phyloP scores from a whole-genome alignment of 345 rosid genomes.

The Aethionema arabicum region DNA sequence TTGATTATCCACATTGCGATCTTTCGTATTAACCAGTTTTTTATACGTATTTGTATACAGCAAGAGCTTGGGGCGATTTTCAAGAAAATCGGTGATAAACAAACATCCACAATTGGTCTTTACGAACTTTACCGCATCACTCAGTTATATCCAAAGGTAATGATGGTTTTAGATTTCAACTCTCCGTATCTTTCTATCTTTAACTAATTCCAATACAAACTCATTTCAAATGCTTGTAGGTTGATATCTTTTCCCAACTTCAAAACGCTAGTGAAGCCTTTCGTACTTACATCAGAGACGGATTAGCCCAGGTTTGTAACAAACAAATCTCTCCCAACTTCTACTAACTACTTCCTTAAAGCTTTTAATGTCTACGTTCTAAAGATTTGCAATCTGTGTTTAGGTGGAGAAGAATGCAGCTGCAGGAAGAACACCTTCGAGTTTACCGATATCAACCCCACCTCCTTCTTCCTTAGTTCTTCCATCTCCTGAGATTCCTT shows the following conservation, averaged over 20 bases:
- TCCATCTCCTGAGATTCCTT: slow-evolving; percentile 80
- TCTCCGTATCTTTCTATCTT: not conserved
- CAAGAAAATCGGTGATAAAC: slow-evolving; percentile 98
- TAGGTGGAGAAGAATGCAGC: slow-evolving; percentile 99
- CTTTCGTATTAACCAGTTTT: not conserved
- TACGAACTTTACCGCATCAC: slow-evolving; percentile 94
- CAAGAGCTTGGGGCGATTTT: slow-evolving; percentile 99
- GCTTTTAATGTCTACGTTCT: not conserved
- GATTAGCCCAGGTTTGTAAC: slow-evolving; percentile 85
- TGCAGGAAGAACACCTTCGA: slow-evolving; percentile 94
- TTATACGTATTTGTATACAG: slow-evolving; percentile 36
- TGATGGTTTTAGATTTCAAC: slow-evolving; percentile 11
- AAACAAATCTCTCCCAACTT: slow-evolving; percentile 14
- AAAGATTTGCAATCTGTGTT: slow-evolving; percentile 17
- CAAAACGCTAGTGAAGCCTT: slow-evolving; percentile 99
- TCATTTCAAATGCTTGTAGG: slow-evolving; percentile 48
- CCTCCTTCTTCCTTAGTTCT: slow-evolving; percentile 71
- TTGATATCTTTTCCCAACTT: slow-evolving; percentile 94
- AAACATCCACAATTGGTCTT: slow-evolving; percentile 91
- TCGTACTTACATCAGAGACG: slow-evolving; percentile 97
- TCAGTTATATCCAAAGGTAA: slow-evolving; percentile 90
- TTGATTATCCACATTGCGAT: not conserved
- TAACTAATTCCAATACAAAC: slow-evolving; percentile 3
- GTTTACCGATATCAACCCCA: slow-evolving; percentile 86
- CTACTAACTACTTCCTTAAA: not conserved